These are phyloP conservation scores for Beta vulgaris DNA, from an alignment of 148 eudicot species.

Conservation along the genomic window DNA sequence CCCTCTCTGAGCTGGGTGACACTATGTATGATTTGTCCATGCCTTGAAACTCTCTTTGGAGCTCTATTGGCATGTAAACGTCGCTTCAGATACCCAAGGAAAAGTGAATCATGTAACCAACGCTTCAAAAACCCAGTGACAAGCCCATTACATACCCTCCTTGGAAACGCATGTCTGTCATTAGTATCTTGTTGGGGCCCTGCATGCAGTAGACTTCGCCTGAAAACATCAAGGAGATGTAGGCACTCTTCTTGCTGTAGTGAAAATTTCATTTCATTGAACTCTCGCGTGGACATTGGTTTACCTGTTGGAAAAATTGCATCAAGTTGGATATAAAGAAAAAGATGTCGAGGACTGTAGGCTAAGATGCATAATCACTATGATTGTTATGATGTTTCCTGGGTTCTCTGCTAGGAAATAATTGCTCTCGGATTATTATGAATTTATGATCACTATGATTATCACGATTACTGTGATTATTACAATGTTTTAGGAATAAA, in stretches of 20 bases:
- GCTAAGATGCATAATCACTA: neutral
- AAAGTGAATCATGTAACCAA: neutral
- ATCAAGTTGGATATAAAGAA: neutral
- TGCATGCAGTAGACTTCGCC: slow-evolving; percentile 16
- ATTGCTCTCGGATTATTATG: too few species aligned
- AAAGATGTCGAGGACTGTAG: neutral
- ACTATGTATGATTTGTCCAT: slow-evolving; percentile 50
- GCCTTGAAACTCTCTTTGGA: slow-evolving; percentile 31
- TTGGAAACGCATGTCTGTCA: slow-evolving; percentile 12
- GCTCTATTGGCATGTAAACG: slow-evolving; percentile 33
- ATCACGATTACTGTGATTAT: too few species aligned
- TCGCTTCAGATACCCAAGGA: slow-evolving; percentile 22
- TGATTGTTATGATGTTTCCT: neutral
- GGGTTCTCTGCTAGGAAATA: neutral
- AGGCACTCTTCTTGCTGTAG: slow-evolving; percentile 6
- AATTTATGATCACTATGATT: too few species aligned
- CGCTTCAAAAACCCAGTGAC: too few species aligned
- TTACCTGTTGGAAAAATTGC: slow-evolving; percentile 11
- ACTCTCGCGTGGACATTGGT: slow-evolving; percentile 39
- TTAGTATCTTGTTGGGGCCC: neutral
- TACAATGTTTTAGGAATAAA: too few species aligned
- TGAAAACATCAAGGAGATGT: slow-evolving; percentile 30
- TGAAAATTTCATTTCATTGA: slow-evolving; percentile 7
- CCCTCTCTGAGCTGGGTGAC: slow-evolving; percentile 57
- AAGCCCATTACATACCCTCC: too few species aligned